Base-by-base conservation (phyloP, 2,329 filamentous ascomycete genomes). In the Tolypocladium paradoxum region DNA sequence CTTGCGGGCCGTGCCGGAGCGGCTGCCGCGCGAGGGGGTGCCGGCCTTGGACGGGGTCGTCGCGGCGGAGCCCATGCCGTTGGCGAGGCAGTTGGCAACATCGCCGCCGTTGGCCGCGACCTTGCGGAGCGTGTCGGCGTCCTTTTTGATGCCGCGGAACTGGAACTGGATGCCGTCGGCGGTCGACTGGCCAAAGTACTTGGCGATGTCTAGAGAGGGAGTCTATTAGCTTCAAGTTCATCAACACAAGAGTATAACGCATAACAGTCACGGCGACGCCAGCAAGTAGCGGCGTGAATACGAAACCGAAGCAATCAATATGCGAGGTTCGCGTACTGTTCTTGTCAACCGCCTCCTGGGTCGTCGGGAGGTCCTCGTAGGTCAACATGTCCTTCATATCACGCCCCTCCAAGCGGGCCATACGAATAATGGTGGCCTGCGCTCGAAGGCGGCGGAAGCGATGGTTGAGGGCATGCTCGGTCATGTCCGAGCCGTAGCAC, bases 121-220 rank as follows among this genome's bases (percentile, higher is more conserved):
- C 3, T 68, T 60, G 43, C 71, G 69, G 46, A 83, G 73, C 2
- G 65, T 66, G 38, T 77, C 73, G 33, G 76, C 79, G 33, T 80
- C 71, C 36, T 70, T 70, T 65, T 80, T 82, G 66, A 83, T 75
- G 27, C 63, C 56, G 1, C 81, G 75, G 60, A 84, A 82, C 60
- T 83, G 80, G 62, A 80, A 84, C 58, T 76, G 74, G n/a, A 84
- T 74, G 9, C 81, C 81, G 22, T 74, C 73, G 0, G 71, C 62
- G 0, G 80, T 84, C 4, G 77, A 81, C 53, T 81, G 78, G 29
- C 80, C 81, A 57, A 81, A 84, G 65, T 78, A 76, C 55, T 75
- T 78, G 55, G 77, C 75, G 50, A 84, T 82, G 45, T 81, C 81
- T 84, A 49, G 12, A n/a, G 20, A 40, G 5, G 11, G 29, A 5